Conservation (phyloP, 352 stramenopile species). For the Phytophthora lateralis region DNA sequence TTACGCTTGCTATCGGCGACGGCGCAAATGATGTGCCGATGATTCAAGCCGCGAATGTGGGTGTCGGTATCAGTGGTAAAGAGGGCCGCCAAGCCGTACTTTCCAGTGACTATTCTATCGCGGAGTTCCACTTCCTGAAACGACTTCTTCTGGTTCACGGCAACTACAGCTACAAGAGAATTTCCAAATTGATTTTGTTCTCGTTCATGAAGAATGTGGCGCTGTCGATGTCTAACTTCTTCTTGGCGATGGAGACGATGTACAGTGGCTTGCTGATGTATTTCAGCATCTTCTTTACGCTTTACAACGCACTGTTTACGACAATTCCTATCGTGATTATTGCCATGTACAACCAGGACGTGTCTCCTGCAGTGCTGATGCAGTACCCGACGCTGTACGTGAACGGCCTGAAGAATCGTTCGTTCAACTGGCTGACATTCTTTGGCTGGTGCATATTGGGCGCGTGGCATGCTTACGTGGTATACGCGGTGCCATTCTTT, state of each 20-base stretch:
- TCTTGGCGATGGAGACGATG: slow-evolving; percentile 81
- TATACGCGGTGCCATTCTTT: slow-evolving; percentile 86
- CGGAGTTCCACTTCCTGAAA: slow-evolving; percentile 86
- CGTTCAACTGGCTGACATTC: slow-evolving; percentile 91
- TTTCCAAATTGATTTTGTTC: slow-evolving; percentile 90
- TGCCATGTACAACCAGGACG: slow-evolving; percentile 92
- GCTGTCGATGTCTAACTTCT: slow-evolving; percentile 87
- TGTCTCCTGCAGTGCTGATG: slow-evolving; percentile 88
- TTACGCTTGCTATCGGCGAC: slow-evolving; percentile 86
- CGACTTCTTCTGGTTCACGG: slow-evolving; percentile 83
- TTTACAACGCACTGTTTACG: slow-evolving; percentile 91
- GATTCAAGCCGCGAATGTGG: slow-evolving; percentile 89
- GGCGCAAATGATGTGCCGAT: slow-evolving; percentile 89
- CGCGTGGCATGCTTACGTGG: slow-evolving; percentile 89
- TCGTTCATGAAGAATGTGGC: slow-evolving; percentile 92
- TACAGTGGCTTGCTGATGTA: slow-evolving; percentile 91
- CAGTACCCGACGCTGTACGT: slow-evolving; percentile 90
- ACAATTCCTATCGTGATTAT: slow-evolving; percentile 91
- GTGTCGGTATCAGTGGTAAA: slow-evolving; percentile 87
- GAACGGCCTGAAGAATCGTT: slow-evolving; percentile 88
- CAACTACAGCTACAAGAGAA: slow-evolving; percentile 92
- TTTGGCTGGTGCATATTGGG: slow-evolving; percentile 86
- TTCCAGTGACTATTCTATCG: slow-evolving; percentile 85
- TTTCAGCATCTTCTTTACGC: slow-evolving; percentile 89
- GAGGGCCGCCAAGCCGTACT: slow-evolving; percentile 86